These are phyloP conservation scores for Eucalyptus curtisii DNA, from an alignment of 345 rosid genomes.

Conservation along the genomic window DNA sequence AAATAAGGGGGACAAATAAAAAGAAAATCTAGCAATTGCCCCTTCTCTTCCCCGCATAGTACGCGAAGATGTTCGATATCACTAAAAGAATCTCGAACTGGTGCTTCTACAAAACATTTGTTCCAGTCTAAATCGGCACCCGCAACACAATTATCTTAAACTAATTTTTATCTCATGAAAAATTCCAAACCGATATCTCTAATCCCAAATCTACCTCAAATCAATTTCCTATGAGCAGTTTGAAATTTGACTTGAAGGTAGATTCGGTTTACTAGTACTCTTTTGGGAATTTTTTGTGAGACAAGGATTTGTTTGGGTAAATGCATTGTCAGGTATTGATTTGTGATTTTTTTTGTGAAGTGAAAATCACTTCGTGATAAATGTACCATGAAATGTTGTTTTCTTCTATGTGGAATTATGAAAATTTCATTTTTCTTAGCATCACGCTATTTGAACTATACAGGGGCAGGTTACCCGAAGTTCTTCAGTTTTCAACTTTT, in stretches of 20 bases:
- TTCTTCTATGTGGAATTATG: rapidly evolving
- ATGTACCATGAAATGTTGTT: neutral
- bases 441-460: neutral
- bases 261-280: neutral
- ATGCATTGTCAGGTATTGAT: no score
- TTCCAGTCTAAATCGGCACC: rapidly evolving
- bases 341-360: rapidly evolving
- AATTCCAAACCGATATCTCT: neutral
- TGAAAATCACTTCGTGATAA: neutral
- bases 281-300: neutral
- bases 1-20: neutral
- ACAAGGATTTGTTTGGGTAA: neutral
- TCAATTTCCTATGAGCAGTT: neutral
- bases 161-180: neutral
- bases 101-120: neutral
- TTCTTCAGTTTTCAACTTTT: neutral
- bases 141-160: neutral
- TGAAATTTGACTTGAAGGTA: neutral
- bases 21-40: neutral
- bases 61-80: neutral
- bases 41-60: neutral
- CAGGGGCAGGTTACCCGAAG: neutral
- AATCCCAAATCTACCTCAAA: neutral
- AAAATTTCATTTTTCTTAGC: neutral
- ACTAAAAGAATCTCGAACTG: neutral